Evolutionary conservation across 1,139 yeast species (phyloP), one percentile per base, ranked within the genome.

Genomic region (Debaryomyces fabryi): DNA sequence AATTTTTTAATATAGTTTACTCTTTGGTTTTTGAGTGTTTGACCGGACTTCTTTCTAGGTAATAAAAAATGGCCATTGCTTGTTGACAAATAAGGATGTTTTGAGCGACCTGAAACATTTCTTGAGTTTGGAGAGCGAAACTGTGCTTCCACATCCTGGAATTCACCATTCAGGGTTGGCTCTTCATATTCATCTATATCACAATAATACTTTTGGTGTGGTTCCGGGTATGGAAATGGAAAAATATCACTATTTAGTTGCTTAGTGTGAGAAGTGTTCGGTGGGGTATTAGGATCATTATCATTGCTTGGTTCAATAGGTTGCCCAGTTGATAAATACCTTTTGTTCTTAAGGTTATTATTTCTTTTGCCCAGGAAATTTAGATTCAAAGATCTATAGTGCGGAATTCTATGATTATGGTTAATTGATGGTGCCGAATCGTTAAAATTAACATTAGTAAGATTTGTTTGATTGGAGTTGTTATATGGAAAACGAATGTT

Each of bases 151-250:
- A 49, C 52, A 39, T 50, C 47, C 1, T 16, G 23, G n/a, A 27
- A 15, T 27, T n/a, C 30, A n/a, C 38, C 44, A 6, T 44, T 38
- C 21, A 39, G 48, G 34, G 56, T 63, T 3, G 65, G 49, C 25
- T 66, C 76, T 51, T 74, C 79, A 54, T 62, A 72, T 48, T 73
- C 78, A 45, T 72, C 78, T 46, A 72, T 63, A 33, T 75, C 78
- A 48, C 71, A 71, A 50, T 72, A 74, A 48, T 58, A 64, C 27
- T 65, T 60, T 16, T 58, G 66, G 13, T 62, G 65, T 18, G 64
- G 64, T 18, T 71, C 73, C 9, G 68, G 69, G 46, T 83, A 86
- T 0, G 89, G 89, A 13, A 86, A 84, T 40, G 84, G 83, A 51
- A 81, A 79, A 18, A 73, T 68, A 47, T 70, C 68, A 29, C 50